phyloP scores from a whole-genome alignment of 75 land plant genomes.

The Pinus tabuliformis region DNA sequence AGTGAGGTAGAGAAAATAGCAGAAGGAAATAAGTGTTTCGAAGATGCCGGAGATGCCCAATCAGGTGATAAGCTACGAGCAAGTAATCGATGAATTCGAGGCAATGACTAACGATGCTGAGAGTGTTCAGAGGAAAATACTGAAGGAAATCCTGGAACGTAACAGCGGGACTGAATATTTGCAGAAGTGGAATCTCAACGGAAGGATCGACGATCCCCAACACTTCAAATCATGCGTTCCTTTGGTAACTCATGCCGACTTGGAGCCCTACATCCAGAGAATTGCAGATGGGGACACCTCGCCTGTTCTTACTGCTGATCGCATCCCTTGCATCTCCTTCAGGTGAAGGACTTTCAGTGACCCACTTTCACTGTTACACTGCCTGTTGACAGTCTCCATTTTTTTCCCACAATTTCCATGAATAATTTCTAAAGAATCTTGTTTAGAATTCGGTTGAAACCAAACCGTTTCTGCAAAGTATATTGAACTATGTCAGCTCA shows the following conservation, averaged over 20 bases:
- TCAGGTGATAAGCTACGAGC: conserved; percentile 9
- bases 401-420: neutral
- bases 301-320: conserved; percentile 62
- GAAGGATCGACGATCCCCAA: conserved; percentile 52
- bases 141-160: conserved; percentile 52
- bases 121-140: conserved; percentile 50
- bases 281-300: conserved; percentile 66
- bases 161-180: conserved; percentile 74
- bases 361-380: neutral
- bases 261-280: conserved; percentile 68
- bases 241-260: conserved; percentile 43
- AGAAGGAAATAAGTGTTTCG: too few species aligned
- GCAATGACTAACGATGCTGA: conserved; percentile 47
- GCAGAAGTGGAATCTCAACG: conserved; percentile 42
- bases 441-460: neutral
- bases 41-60: too few species aligned
- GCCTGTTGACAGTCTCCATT: neutral
- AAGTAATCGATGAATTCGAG: conserved; percentile 60
- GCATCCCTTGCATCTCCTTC: conserved; percentile 43
- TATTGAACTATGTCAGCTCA: neutral
- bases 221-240: conserved; percentile 68
- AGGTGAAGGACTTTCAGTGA: conserved; percentile 25
- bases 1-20: too few species aligned
- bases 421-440: neutral
- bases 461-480: neutral